Percentiles rank a stretch among this genome's conserved stretches.
These are phyloP conservation scores for Eustoma russellianum DNA, from an alignment of 257 asterid genomes.

Conservation along the genomic window DNA sequence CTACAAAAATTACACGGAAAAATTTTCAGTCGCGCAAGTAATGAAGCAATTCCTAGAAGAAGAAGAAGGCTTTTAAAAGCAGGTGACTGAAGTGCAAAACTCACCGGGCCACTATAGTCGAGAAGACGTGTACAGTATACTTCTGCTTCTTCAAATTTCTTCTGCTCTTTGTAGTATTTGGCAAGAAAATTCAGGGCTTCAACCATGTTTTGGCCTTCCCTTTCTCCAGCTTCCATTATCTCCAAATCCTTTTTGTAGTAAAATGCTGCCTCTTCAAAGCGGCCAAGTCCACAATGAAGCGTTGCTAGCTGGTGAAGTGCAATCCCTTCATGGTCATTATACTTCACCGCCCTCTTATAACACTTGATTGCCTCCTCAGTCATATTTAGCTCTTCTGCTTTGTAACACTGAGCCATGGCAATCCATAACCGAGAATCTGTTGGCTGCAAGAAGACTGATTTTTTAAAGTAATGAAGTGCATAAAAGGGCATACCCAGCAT, in stretches of 20 bases:
- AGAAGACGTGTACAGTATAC: slow-evolving; percentile 80
- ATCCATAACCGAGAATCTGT: slow-evolving; percentile 91
- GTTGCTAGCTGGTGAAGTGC: slow-evolving; percentile 83
- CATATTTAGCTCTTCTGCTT: slow-evolving; percentile 78
- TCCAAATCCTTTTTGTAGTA: slow-evolving; percentile 88
- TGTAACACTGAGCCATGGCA: slow-evolving; percentile 94
- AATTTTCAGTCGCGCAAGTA: too few species aligned
- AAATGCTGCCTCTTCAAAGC: slow-evolving; percentile 69
- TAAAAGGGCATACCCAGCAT: slow-evolving; percentile 95
- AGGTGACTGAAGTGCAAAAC: slow-evolving; percentile 10
- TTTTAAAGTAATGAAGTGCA: slow-evolving; percentile 87
- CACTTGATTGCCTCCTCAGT: slow-evolving; percentile 91
- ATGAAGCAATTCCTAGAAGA: not conserved
- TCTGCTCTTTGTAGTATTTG: slow-evolving; percentile 48
- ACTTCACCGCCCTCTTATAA: slow-evolving; percentile 62
- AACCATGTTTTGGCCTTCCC: slow-evolving; percentile 87
- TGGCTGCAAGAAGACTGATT: slow-evolving; percentile 88
- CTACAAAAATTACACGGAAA: slow-evolving; percentile 17
- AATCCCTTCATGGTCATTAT: slow-evolving; percentile 79
- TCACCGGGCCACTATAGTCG: slow-evolving; percentile 85
- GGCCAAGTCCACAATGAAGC: slow-evolving; percentile 62
- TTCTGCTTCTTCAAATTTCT: slow-evolving; percentile 88
- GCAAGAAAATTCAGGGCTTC: slow-evolving; percentile 86
- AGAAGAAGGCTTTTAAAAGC: too few species aligned
- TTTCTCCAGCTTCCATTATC: slow-evolving; percentile 86